Conservation (phyloP, 352 stramenopile genomes). For the Globisporangium radiosum region DNA sequence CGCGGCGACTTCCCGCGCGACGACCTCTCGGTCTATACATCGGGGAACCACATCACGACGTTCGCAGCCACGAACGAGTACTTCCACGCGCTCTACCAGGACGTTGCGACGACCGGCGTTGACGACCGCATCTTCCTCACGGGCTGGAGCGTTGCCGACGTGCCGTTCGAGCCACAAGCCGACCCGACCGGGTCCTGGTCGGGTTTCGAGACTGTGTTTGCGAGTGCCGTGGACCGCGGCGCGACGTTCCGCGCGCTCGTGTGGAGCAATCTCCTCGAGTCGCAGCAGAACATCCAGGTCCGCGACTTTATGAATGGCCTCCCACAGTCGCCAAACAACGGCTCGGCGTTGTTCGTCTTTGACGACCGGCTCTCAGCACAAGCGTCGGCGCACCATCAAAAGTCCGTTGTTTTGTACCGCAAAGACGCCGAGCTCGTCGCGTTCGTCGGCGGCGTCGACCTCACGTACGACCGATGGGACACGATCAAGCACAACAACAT, state of each 20-base stretch:
- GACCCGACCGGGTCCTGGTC: slow-evolving; percentile 21
- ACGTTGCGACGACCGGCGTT: slow-evolving; percentile 26
- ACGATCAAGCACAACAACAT: slow-evolving; percentile 43
- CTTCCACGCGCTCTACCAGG: slow-evolving; percentile 40
- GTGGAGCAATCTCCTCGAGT: slow-evolving; percentile 60
- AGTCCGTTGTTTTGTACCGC: slow-evolving; percentile 21
- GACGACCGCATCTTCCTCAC: slow-evolving; percentile 41
- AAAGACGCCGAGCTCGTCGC: slow-evolving; percentile 13
- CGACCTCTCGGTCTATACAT: slow-evolving; percentile 33
- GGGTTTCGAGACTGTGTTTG: slow-evolving; percentile 29
- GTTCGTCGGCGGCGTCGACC: slow-evolving; percentile 48
- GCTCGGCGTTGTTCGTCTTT: slow-evolving; percentile 38
- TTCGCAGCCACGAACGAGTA: slow-evolving; percentile 37
- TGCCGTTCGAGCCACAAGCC: slow-evolving; percentile 35
- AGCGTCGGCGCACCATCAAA: slow-evolving; percentile 42
- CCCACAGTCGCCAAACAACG: slow-evolving; percentile 12
- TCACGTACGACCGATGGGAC: slow-evolving; percentile 57
- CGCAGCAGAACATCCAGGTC: slow-evolving; percentile 42
- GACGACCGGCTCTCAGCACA: slow-evolving; percentile 32
- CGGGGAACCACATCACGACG: slow-evolving; percentile 38
- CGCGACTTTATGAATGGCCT: slow-evolving; percentile 47
- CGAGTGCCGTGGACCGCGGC: slow-evolving; percentile 22
- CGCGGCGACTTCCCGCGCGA: slow-evolving; percentile 35
- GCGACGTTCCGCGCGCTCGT: slow-evolving; percentile 47
- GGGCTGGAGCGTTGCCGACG: slow-evolving; percentile 51